phyloP scores from a whole-genome alignment of 1,284 basidiomycete genomes.

The Rhodotorula glutinis region DNA sequence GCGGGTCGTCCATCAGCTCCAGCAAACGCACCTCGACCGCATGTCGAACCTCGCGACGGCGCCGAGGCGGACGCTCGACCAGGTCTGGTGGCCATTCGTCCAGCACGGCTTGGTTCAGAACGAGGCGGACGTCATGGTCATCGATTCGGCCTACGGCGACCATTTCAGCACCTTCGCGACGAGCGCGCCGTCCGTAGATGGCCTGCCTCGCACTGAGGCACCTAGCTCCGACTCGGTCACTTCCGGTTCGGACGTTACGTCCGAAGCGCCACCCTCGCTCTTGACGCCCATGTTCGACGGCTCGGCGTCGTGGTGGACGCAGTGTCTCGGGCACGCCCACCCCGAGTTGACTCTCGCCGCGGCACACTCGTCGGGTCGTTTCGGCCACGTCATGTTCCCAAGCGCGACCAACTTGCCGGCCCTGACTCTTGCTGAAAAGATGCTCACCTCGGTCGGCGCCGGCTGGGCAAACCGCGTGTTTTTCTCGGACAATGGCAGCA shows the following conservation, averaged over 20 bases:
- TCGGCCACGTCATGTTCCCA: conserved; percentile 96
- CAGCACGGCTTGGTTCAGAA: conserved; percentile 75
- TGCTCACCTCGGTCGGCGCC: conserved; percentile 66
- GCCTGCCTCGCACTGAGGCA: background rate
- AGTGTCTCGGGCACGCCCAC: conserved; percentile 80
- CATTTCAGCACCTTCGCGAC: conserved; percentile 67
- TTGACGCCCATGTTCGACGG: conserved; percentile 77
- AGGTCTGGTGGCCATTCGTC: conserved; percentile 96
- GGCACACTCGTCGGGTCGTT: conserved; percentile 83
- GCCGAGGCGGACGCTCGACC: conserved; percentile 70
- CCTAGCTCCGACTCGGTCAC: background rate
- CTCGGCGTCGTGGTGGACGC: conserved; percentile 98
- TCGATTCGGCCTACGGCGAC: conserved; percentile 86
- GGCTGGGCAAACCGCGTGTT: conserved; percentile 91
- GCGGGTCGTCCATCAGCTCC: conserved; percentile 63
- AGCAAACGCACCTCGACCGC: conserved; percentile 62
- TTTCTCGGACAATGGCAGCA: conserved; percentile 91
- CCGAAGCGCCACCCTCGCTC: conserved; percentile 43
- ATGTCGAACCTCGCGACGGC: conserved; percentile 70
- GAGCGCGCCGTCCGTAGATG: conserved; percentile 17
- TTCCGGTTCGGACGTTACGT: no score
- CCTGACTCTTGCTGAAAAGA: conserved; percentile 67
- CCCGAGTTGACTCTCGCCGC: conserved; percentile 78
- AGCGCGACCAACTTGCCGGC: conserved; percentile 82
- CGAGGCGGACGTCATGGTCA: conserved; percentile 74